These are phyloP conservation scores for Chalaropsis thielavioides DNA, from an alignment of 2,329 filamentous ascomycete genomes.

Conservation along the genomic window DNA sequence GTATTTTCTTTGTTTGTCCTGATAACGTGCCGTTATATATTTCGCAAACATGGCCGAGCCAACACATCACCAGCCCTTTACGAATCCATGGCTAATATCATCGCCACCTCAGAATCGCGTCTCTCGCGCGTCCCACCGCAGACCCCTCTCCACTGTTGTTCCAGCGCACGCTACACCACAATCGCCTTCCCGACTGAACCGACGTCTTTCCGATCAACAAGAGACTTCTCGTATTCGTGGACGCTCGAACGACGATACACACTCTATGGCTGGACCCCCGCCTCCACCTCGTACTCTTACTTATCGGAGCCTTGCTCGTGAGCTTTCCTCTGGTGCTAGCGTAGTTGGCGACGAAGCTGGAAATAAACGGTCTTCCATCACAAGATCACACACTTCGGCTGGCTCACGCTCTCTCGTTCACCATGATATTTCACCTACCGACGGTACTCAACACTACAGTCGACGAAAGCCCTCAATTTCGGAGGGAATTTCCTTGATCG, in stretches of 20 bases:
- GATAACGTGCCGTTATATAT: not conserved
- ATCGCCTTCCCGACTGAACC: slow-evolving; percentile 37
- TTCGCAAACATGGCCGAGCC: slow-evolving; percentile 15
- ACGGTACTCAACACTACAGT: slow-evolving; percentile 19
- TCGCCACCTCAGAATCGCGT: slow-evolving; percentile 15
- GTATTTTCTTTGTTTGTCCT: not conserved
- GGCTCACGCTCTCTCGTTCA: slow-evolving; percentile 36
- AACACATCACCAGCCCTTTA: slow-evolving; percentile 14
- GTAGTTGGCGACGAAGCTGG: slow-evolving; percentile 24
- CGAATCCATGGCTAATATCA: slow-evolving; percentile 16
- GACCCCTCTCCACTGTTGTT: slow-evolving; percentile 39
- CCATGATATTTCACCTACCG: slow-evolving; percentile 29
- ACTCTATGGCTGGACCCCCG: slow-evolving; percentile 28
- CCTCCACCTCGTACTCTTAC: slow-evolving; percentile 27
- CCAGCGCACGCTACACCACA: slow-evolving; percentile 32
- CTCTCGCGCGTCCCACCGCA: slow-evolving; percentile 29
- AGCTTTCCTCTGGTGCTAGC: slow-evolving; percentile 21
- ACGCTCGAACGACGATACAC: slow-evolving; percentile 30
- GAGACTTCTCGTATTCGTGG: slow-evolving; percentile 28
- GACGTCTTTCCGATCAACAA: slow-evolving; percentile 44
- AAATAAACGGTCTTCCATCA: slow-evolving; percentile 2
- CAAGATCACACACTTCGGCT: slow-evolving; percentile 21
- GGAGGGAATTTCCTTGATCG: slow-evolving; percentile 29
- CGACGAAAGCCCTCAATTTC: slow-evolving; percentile 33
- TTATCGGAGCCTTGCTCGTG: slow-evolving; percentile 31